Evolutionary conservation across 805 yeast genomes (phyloP), one percentile per base, ranked within the genome.

Genomic region (Priceomyces carsonii): DNA sequence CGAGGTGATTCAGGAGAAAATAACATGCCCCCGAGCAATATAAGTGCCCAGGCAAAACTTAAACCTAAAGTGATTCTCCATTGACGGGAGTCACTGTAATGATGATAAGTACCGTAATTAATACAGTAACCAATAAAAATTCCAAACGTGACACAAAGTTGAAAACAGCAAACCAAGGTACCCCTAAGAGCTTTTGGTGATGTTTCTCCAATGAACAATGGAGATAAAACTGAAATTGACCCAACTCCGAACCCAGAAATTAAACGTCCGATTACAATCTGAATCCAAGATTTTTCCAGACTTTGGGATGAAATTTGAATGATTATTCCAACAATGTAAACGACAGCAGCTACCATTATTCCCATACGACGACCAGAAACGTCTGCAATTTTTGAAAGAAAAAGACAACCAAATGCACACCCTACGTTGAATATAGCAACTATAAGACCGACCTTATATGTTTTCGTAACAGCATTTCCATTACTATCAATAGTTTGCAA

Each of bases 211-310:
- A 81, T 80, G 63, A 81, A 74, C 64, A 75, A 65, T 26, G 81
- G 91, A 3, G 79, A 78, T 25, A 80, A 70, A 50, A 82, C 84
- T 0, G 88, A 77, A 9, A 84, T 80, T 16, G 74, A 73, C 12
- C 93, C 93, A 15, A 85, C 79, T 13, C 83, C 88, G n/a, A 81
- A 45, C n/a, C 90, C 90, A n/a, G 84, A 73, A 25, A 80, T 52
- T 20, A 77, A 66, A 36, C 91, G 64, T 2, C 87, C 87, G 48
- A 80, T 66, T 50, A 81, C 69, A 50, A 72, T 69, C 59, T 82
- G 89, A 48, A 69, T 73, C 86, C 87, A 81, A n/a, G n/a, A n/a
- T n/a, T 16, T 64, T 61, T 25, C 53, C 38, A 16, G 67, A 50
- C n/a, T n/a, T n/a, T n/a, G n/a, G 12, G 86, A 72, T 16, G 82